Evolutionary conservation across 2,329 filamentous ascomycete species (phyloP), one percentile per base, ranked within the genome.

Genomic region (Stagonosporopsis rhizophila): DNA sequence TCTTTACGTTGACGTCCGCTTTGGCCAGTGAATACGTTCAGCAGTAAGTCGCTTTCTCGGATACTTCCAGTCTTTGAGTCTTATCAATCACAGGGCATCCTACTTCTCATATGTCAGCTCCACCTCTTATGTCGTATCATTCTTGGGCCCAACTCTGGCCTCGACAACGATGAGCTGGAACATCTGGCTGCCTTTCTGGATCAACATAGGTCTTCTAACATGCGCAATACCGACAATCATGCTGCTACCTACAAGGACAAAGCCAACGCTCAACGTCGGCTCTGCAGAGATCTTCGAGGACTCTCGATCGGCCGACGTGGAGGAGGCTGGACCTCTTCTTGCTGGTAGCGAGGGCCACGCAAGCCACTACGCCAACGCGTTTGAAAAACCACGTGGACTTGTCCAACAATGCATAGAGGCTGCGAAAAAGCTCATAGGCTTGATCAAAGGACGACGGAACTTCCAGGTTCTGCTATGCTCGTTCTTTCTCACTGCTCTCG

Each of bases 91-190:
- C 37, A 75, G 72, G 6, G 71, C 73, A 34, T 72, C 73, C 0
- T 72, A 72, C 58, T 75, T 76, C 45, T 74, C 72, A 0, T 75
- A 75, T 38, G 66, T 75, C 34, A 71, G 66, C 44, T 74, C 71
- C 1, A 71, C 64, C 3, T 62, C 67, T 15, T 77, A 76, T 35
- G 67, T 77, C 0, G 70, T 75, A 17, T 64, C 66, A 2, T 73
- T 76, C 44, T 55, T 73, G 19, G 72, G 74, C 1, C 75, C 74
- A 2, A 71, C 73, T 0, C 48, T 76, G 23, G 73, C 75, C 1
- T 69, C 73, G 0, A 58, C 68, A 37, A 70, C 69, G 2, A 75
- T 77, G 73, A 72, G 68, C 42, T 61, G 55, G 35, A 72, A 65
- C 49, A 51, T 76, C 0, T 76, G 73, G 75, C 54, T 74, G 1